These are phyloP conservation scores for Aplosporella prunicola DNA, from an alignment of 2,329 filamentous ascomycete genomes.

Conservation along the genomic window DNA sequence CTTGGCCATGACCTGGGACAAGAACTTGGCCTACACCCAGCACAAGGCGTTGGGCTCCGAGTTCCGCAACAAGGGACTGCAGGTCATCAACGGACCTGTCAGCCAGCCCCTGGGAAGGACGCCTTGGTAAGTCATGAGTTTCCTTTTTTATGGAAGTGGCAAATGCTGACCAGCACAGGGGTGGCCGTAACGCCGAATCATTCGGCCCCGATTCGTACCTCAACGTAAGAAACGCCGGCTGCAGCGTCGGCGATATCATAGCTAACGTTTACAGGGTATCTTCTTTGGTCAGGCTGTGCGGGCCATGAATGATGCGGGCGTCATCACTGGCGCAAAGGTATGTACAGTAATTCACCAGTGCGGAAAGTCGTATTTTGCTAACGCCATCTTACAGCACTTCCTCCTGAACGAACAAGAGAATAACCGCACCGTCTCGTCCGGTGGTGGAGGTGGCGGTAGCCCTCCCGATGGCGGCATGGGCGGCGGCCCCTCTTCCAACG, in stretches of 20 bases:
- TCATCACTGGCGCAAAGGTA: conserved; percentile 13
- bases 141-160: too few species aligned
- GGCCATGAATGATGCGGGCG: conserved; percentile 4
- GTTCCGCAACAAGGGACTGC: conserved; percentile 16
- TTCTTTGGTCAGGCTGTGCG: conserved; percentile 5
- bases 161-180: too few species aligned
- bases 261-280: too few species aligned
- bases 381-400: conserved; percentile 15
- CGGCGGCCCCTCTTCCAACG: too few species aligned
- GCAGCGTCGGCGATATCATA: too few species aligned
- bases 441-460: conserved; percentile 47
- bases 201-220: conserved; percentile 7
- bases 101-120: conserved; percentile 4
- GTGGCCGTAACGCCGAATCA: conserved; percentile 5
- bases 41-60: conserved; percentile 15
- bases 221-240: too few species aligned
- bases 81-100: conserved; percentile 16
- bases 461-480: background rate
- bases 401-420: conserved; percentile 25
- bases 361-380: background rate
- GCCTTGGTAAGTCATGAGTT: too few species aligned
- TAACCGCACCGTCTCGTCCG: conserved; percentile 49
- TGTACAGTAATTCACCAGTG: too few species aligned
- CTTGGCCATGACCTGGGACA: conserved; percentile 14
- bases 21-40: conserved; percentile 13